These are phyloP conservation scores for Cenchrus fungigraminus DNA, from an alignment of 176 grass and related monocot species.

Conservation along the genomic window DNA sequence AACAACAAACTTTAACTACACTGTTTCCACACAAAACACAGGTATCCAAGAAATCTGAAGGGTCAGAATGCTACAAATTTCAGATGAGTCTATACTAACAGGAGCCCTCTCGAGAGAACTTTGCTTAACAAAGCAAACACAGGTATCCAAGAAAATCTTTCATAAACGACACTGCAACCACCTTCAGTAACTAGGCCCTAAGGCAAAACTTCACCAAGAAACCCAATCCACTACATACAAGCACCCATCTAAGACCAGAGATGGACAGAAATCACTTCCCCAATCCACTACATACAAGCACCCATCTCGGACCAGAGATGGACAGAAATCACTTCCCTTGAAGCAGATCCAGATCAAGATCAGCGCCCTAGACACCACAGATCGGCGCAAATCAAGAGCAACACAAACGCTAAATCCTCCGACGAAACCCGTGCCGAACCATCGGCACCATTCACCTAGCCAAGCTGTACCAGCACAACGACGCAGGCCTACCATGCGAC, in stretches of 20 bases:
- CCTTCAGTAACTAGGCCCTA: too few species aligned
- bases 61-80: too few species aligned
- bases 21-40: too few species aligned
- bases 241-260: not conserved
- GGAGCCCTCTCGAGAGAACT: not conserved
- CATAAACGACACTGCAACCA: not conserved
- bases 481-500: not conserved
- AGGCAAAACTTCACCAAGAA: not conserved
- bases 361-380: not conserved
- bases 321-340: not conserved
- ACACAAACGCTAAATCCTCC: not conserved
- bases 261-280: not conserved
- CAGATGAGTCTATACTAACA: too few species aligned
- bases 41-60: too few species aligned
- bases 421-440: not conserved
- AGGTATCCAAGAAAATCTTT: not conserved
- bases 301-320: not conserved
- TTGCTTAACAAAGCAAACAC: too few species aligned
- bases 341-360: not conserved
- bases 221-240: not conserved
- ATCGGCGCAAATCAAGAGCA: not conserved
- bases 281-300: not conserved
- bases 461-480: not conserved
- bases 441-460: not conserved
- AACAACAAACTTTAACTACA: too few species aligned